phyloP scores from a whole-genome alignment of 352 stramenopile species.

The Pythium aquatile region DNA sequence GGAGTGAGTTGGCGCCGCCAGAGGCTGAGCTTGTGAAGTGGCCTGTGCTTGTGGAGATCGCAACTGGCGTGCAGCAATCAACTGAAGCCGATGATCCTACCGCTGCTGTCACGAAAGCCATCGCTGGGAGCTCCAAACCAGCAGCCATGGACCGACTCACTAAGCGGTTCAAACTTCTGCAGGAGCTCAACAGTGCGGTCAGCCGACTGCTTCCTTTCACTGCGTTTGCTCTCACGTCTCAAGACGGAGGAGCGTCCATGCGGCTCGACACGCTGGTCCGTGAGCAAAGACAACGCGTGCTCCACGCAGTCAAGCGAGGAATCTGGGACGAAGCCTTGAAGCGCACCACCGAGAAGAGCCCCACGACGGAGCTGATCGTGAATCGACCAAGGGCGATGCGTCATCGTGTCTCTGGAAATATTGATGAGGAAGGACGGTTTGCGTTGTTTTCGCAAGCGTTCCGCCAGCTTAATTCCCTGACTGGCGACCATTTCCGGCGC shows the following conservation, averaged over 20 bases:
- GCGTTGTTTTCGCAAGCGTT: slow-evolving; percentile 86
- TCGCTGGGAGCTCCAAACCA: slow-evolving; percentile 1
- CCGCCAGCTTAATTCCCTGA: slow-evolving; percentile 64
- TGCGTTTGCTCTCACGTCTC: slow-evolving; percentile 16
- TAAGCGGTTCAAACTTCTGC: slow-evolving; percentile 68
- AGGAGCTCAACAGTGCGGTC: slow-evolving; percentile 68
- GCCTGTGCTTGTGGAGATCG: slow-evolving; percentile 64
- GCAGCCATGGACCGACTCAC: slow-evolving; percentile 37
- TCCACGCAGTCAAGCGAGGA: slow-evolving; percentile 66
- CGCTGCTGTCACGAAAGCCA: background rate
- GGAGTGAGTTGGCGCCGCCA: slow-evolving; percentile 59
- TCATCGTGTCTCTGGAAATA: slow-evolving; percentile 53
- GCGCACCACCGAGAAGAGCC: slow-evolving; percentile 42
- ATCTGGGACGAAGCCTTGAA: slow-evolving; percentile 71
- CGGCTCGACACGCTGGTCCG: slow-evolving; percentile 37
- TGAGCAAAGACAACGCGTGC: slow-evolving; percentile 57
- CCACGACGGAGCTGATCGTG: slow-evolving; percentile 67
- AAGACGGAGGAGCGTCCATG: background rate
- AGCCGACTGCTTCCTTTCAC: slow-evolving; percentile 60
- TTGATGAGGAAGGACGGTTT: slow-evolving; percentile 60
- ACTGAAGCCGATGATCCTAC: background rate
- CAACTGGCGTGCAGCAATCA: slow-evolving; percentile 23
- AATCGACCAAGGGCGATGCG: slow-evolving; percentile 85
- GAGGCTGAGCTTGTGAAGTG: slow-evolving; percentile 66
- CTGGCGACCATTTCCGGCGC: slow-evolving; percentile 65